Percentiles rank a stretch among this genome's conserved stretches.
Conservation (phyloP, 352 stramenopile genomes). For the Hyaloperonospora brassicae region DNA sequence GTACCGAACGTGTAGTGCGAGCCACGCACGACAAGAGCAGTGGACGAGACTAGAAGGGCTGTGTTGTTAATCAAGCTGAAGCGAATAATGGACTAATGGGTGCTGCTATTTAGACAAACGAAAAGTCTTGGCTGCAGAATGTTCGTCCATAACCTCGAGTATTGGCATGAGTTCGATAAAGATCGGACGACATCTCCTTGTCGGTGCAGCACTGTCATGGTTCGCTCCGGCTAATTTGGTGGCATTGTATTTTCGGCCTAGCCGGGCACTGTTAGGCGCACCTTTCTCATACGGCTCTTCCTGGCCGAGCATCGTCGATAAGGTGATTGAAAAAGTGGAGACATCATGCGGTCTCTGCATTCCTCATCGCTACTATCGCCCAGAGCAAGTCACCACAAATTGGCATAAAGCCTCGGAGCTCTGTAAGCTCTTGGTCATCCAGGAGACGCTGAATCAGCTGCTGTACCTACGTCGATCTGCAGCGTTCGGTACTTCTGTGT, state of each 20-base stretch:
- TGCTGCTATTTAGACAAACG: conserved; percentile 2
- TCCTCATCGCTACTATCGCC: conserved; percentile 72
- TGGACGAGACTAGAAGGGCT: conserved; percentile 2
- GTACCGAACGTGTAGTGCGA: conserved; percentile 17
- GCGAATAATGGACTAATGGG: conserved; percentile 12
- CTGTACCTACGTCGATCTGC: conserved; percentile 70
- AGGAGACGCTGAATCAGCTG: conserved; percentile 32
- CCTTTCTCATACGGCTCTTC: conserved; percentile 72
- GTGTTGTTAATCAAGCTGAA: background rate
- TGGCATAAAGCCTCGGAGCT: conserved; percentile 83
- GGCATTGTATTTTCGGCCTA: conserved; percentile 58
- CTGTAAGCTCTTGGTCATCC: conserved; percentile 79
- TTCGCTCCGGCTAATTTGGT: conserved; percentile 34
- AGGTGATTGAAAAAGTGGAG: conserved; percentile 87
- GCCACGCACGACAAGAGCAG: conserved; percentile 1
- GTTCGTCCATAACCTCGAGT: conserved; percentile 72
- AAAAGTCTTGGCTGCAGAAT: conserved; percentile 38
- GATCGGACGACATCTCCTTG: conserved; percentile 66
- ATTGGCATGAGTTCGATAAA: conserved; percentile 79
- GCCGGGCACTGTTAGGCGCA: conserved; percentile 67
- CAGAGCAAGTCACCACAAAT: conserved; percentile 79
- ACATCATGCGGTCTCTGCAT: conserved; percentile 77
- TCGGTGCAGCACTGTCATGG: conserved; percentile 81
- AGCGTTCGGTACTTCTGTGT: conserved; percentile 82
- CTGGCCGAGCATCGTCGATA: conserved; percentile 80